phyloP scores from a whole-genome alignment of 352 stramenopile species.

The Thraustochytrium striatum region DNA sequence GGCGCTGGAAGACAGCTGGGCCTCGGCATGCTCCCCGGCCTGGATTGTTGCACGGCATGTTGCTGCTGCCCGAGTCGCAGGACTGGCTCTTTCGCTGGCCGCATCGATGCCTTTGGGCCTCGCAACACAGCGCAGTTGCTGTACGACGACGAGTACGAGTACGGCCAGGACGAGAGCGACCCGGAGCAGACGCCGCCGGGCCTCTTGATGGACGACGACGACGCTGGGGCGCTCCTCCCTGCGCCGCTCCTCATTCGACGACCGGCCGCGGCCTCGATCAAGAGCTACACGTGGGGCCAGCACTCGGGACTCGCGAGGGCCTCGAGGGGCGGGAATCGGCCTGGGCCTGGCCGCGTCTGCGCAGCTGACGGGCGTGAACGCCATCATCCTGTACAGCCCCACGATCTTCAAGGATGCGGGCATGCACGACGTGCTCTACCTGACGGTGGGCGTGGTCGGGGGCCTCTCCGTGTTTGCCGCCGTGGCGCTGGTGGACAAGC shows the following conservation, averaged over 20 bases:
- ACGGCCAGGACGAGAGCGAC: too few relatives aligned
- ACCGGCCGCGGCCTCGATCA: not conserved
- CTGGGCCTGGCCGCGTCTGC: conserved; percentile 9
- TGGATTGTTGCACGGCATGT: conserved; percentile 9
- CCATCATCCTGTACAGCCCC: conserved; percentile 40
- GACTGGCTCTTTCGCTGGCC: conserved; percentile 29
- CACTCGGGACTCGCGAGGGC: not conserved
- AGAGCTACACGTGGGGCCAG: not conserved
- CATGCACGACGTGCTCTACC: conserved; percentile 16
- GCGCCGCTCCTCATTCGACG: conserved; percentile 8
- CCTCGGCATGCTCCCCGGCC: not conserved
- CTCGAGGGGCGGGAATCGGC: conserved; percentile 13
- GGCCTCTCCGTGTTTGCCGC: conserved; percentile 10
- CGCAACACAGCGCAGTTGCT: too few relatives aligned
- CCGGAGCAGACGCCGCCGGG: too few relatives aligned
- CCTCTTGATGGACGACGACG: not conserved
- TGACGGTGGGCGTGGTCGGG: conserved; percentile 24
- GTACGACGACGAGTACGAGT: too few relatives aligned
- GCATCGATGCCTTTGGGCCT: too few relatives aligned
- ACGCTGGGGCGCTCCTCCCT: not conserved
- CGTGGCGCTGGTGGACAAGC: conserved; percentile 22
- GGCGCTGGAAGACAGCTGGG: conserved; percentile 37
- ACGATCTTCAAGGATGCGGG: conserved; percentile 35
- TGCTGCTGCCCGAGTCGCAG: conserved; percentile 8
- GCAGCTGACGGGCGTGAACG: conserved; percentile 42